Conservation (phyloP, 225 moss, liverwort and hornwort species). For the Antitrichia curtipendula region DNA sequence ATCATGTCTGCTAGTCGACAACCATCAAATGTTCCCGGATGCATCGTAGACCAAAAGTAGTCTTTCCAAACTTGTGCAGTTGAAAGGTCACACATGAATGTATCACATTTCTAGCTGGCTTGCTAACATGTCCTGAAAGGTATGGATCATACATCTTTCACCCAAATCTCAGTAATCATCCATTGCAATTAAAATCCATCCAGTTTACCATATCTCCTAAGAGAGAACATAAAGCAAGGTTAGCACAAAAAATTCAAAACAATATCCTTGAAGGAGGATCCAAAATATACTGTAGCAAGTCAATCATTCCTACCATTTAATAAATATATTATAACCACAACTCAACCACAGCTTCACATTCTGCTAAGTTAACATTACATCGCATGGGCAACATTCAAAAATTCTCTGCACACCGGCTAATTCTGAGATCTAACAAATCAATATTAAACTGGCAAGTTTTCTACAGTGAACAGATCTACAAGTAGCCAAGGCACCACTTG, state of each 20-base stretch:
- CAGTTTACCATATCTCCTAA: not conserved
- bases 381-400: not conserved
- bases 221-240: not conserved
- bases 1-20: no score
- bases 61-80: not conserved
- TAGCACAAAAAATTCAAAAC: not conserved
- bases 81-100: not conserved
- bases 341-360: not conserved
- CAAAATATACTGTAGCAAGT: not conserved
- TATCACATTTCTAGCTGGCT: not conserved
- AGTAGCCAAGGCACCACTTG: not conserved
- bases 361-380: not conserved
- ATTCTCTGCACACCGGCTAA: not conserved
- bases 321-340: not conserved
- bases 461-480: not conserved
- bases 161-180: not conserved
- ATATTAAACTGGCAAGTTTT: not conserved
- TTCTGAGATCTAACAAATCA: not conserved
- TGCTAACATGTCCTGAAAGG: not conserved
- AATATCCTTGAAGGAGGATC: not conserved
- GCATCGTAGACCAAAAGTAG: not conserved
- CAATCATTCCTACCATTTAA: not conserved
- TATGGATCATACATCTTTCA: not conserved
- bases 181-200: not conserved
- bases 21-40: not conserved